Conservation (phyloP, 495 filamentous ascomycete genomes). For the Hypoxylon crocopeplum region DNA sequence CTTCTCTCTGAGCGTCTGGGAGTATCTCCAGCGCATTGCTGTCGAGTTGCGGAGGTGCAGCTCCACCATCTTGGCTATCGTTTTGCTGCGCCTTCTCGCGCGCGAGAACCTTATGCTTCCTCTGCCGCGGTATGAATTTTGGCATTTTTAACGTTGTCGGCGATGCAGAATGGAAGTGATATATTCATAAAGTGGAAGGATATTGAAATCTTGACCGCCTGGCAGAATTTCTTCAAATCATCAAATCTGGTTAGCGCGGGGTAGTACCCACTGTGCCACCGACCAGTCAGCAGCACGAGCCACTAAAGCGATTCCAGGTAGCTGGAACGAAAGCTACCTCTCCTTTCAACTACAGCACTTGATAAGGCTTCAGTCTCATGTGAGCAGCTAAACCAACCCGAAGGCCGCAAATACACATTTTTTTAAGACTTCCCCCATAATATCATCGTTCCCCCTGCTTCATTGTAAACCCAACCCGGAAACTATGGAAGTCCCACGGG, state of each 20-base stretch:
- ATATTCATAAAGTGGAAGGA: conserved; percentile 8
- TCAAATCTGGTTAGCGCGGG: conserved; percentile 36
- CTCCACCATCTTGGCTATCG: conserved; percentile 40
- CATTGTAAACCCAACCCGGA: not conserved
- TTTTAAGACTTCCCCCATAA: too few species aligned
- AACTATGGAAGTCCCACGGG: conserved; percentile 32
- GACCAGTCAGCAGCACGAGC: too few species aligned
- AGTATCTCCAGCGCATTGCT: conserved; percentile 76
- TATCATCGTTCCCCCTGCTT: too few species aligned
- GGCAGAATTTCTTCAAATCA: conserved; percentile 48
- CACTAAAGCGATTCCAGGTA: too few species aligned
- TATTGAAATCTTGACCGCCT: conserved; percentile 54
- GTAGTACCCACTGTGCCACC: too few species aligned
- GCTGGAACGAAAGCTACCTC: too few species aligned
- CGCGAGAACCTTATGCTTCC: conserved; percentile 76
- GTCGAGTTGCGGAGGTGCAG: conserved; percentile 51
- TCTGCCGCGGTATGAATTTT: conserved; percentile 78
- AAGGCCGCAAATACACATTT: too few species aligned
- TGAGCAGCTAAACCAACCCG: too few species aligned
- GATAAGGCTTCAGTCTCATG: too few species aligned
- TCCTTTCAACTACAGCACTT: too few species aligned
- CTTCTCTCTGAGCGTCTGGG: conserved; percentile 65
- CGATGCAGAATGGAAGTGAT: conserved; percentile 8
- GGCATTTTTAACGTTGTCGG: conserved; percentile 59
- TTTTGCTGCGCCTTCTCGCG: conserved; percentile 57